Evolutionary conservation across 148 eudicot genomes (phyloP).

Genomic region (Chenopodium formosanum): DNA sequence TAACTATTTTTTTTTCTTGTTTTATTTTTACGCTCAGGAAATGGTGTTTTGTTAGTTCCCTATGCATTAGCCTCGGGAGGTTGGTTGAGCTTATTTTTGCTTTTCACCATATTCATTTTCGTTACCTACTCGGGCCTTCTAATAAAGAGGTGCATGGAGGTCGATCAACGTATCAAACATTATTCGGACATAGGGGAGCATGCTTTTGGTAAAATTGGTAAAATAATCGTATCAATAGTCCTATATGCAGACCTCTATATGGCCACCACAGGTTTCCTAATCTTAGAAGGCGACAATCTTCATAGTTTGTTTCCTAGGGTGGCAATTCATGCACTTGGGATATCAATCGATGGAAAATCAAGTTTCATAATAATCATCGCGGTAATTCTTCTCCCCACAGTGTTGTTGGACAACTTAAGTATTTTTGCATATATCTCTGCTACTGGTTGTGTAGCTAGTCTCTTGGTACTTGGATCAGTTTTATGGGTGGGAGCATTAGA

Average conservation of each 20-base stretch:
- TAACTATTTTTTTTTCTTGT: too few species aligned
- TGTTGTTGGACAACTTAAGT: slow-evolving; percentile 41
- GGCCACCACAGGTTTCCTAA: slow-evolving; percentile 53
- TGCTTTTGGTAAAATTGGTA: slow-evolving; percentile 50
- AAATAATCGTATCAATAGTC: slow-evolving; percentile 30
- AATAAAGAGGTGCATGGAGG: slow-evolving; percentile 54
- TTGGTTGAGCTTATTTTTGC: slow-evolving; percentile 45
- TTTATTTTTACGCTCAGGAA: slow-evolving; percentile 25
- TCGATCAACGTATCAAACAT: slow-evolving; percentile 33
- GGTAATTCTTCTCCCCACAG: slow-evolving; percentile 40
- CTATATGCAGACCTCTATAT: slow-evolving; percentile 49
- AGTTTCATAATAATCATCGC: slow-evolving; percentile 40
- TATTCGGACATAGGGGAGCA: slow-evolving; percentile 55
- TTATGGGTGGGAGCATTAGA: slow-evolving; percentile 38
- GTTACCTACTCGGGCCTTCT: slow-evolving; percentile 48
- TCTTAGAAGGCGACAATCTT: slow-evolving; percentile 61
- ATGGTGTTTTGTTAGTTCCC: slow-evolving; percentile 52
- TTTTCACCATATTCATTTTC: slow-evolving; percentile 32
- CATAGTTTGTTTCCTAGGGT: slow-evolving; percentile 39
- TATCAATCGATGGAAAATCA: slow-evolving; percentile 38
- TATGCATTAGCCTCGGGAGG: slow-evolving; percentile 54
- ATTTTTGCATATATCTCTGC: slow-evolving; percentile 50
- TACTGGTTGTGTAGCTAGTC: slow-evolving; percentile 47
- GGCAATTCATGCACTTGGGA: slow-evolving; percentile 22
- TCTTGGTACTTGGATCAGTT: slow-evolving; percentile 42